phyloP scores from a whole-genome alignment of 805 yeast genomes.

The Saccharomycopsis fodiens region DNA sequence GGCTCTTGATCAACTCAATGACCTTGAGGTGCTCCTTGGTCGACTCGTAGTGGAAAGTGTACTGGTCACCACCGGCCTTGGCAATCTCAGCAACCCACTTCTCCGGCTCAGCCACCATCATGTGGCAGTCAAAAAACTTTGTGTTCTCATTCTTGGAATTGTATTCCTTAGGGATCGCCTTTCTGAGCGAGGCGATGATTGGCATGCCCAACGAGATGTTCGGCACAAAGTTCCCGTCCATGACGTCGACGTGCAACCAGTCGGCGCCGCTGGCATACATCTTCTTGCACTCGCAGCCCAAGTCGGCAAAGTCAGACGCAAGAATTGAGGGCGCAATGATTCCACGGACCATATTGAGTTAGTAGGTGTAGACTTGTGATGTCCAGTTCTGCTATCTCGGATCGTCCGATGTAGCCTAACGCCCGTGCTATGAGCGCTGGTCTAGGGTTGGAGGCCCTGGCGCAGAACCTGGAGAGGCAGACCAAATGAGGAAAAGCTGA shows the following conservation, averaged over 20 bases:
- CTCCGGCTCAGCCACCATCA: constrained; percentile 94
- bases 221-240: constrained; percentile 99
- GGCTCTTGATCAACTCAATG: constrained; percentile 63
- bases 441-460: too few species aligned
- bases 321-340: constrained; percentile 92
- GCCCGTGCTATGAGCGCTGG: too few species aligned
- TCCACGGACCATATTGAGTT: constrained; percentile 58
- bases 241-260: constrained; percentile 96
- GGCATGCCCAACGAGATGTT: constrained; percentile 94
- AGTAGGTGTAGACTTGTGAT: too few species aligned
- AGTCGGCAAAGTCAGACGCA: constrained; percentile 83
- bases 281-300: constrained; percentile 80
- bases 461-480: too few species aligned
- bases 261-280: constrained; percentile 80
- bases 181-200: constrained; percentile 68
- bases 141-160: constrained; percentile 13
- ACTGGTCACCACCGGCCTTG: constrained; percentile 90
- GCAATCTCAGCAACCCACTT: constrained; percentile 92
- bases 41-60: constrained; percentile 93
- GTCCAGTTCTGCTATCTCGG: too few species aligned
- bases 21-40: constrained; percentile 69
- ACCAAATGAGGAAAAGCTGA: too few species aligned
- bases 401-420: too few species aligned
- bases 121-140: constrained; percentile 84
- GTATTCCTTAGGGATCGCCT: constrained; percentile 59